phyloP scores from a whole-genome alignment of 2,329 filamentous ascomycete species.

The Stachybotrys echinatus region DNA sequence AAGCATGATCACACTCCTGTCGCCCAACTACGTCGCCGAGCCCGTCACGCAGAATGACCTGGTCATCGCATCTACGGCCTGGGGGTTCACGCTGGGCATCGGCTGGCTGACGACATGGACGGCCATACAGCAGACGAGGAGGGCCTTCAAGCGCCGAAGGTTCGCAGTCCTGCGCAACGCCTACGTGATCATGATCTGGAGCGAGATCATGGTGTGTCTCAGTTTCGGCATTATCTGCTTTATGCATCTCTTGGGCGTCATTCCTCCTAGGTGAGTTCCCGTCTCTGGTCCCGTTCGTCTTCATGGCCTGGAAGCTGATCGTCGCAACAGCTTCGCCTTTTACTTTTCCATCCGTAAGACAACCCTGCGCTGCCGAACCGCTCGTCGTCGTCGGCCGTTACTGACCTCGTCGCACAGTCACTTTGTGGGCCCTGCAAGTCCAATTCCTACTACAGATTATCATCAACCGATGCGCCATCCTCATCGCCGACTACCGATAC shows the following conservation, averaged over 20 bases:
- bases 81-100: slow-evolving; percentile 34
- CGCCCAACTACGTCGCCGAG: slow-evolving; percentile 13
- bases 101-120: slow-evolving; percentile 23
- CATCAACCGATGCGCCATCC: slow-evolving; percentile 17
- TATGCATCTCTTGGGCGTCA: slow-evolving; percentile 14
- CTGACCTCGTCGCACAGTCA: slow-evolving; percentile 9
- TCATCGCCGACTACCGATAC: slow-evolving; percentile 11
- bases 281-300: not conserved
- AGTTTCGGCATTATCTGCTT: slow-evolving; percentile 32
- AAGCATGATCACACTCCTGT: slow-evolving; percentile 8
- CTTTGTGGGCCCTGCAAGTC: slow-evolving; percentile 18
- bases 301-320: too few relatives aligned
- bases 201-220: slow-evolving; percentile 36
- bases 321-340: slow-evolving; percentile 15
- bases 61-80: slow-evolving; percentile 23
- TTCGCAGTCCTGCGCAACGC: slow-evolving; percentile 25
- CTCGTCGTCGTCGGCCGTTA: not conserved
- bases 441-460: slow-evolving; percentile 20
- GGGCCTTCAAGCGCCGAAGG: slow-evolving; percentile 26
- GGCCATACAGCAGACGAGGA: slow-evolving; percentile 23
- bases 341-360: slow-evolving; percentile 19
- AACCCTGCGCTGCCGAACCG: not conserved
- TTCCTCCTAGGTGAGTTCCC: slow-evolving; percentile 16
- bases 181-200: slow-evolving; percentile 44
- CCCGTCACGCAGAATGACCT: slow-evolving; percentile 14